Base-by-base conservation (phyloP, 2,329 filamentous ascomycete species). In the Alternaria sp. region DNA sequence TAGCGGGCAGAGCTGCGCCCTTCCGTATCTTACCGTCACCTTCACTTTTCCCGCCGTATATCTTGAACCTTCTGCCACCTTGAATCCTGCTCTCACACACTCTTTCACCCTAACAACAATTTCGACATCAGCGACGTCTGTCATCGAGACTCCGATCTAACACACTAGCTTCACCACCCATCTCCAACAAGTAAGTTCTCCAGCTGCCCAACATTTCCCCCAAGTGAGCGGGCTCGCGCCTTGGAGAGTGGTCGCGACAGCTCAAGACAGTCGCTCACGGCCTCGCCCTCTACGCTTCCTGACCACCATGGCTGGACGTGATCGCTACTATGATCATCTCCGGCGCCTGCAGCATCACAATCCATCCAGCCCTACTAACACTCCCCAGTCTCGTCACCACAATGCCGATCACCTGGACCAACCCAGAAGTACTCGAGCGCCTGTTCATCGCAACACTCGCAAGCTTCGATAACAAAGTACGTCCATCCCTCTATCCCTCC, bases 401-500 rank as follows among this genome's bases (percentile, higher is more conserved):
- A 4, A 80, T 80, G 77, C 40, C 72, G 0, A 77, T 80, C 64
- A 73, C 81, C 51, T 82, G 81, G 80, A 65, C 77, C 32, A 68
- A 75, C 47, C 67, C 70, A 3, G 77, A 78, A 9, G 74, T 72
- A 10, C 74, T 76, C 59, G 77, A 82, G 66, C 77, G 81, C 17
- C 71, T 83, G 0, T 72, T 83, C n/a, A 78, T 80, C 2, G 74
- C 79, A 6, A 72, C 82, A 51, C 76, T 82, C 52, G 81, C 79
- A 0, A 75, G 73, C 1, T 50, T 67, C 13, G 67, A 71, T 49
- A 70, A 75, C 56, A 78, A 75, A 59, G 81, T 81, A 55, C 10
- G 69, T 65, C n/a, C 6, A 47, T 11, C 25, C 28, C 21, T n/a
- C n/a, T n/a, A 21, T 21, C 3, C 21, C 4, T 3, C 8, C 40